phyloP scores from a whole-genome alignment of 1,139 yeast species.

The Candida sojae region DNA sequence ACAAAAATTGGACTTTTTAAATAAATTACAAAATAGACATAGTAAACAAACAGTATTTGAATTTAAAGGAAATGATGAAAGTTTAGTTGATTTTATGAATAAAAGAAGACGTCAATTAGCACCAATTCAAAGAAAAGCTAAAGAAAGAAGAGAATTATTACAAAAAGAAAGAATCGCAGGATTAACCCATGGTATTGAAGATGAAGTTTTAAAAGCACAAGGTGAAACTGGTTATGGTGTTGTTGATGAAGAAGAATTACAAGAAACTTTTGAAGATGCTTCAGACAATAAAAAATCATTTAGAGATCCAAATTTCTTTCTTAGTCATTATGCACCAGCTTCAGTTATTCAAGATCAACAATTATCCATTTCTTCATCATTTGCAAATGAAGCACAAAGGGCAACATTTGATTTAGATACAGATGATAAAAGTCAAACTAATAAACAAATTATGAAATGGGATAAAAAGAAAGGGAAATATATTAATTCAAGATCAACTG shows the following conservation, averaged over 20 bases:
- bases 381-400: constrained; percentile 78
- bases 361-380: constrained; percentile 58
- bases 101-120: constrained; percentile 85
- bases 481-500: constrained; percentile 77
- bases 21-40: constrained; percentile 64
- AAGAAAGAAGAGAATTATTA: constrained; percentile 65
- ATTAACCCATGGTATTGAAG: constrained; percentile 69
- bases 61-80: constrained; percentile 69
- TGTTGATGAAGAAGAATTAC: constrained; percentile 51
- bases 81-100: constrained; percentile 80
- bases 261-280: constrained; percentile 62
- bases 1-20: constrained; percentile 74
- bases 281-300: constrained; percentile 52
- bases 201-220: constrained; percentile 59
- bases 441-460: constrained; percentile 83
- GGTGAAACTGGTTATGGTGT: constrained; percentile 58
- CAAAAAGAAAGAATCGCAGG: constrained; percentile 81
- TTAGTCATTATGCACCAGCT: constrained; percentile 89
- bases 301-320: constrained; percentile 80
- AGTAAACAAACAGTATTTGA: constrained; percentile 93
- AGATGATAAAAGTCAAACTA: constrained; percentile 71
- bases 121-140: constrained; percentile 78
- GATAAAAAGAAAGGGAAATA: constrained; percentile 93
- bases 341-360: constrained; percentile 85
- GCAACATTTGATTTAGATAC: constrained; percentile 85